Conservation (phyloP, 768 basidiomycete genomes). For the Mycena chlorophos region DNA sequence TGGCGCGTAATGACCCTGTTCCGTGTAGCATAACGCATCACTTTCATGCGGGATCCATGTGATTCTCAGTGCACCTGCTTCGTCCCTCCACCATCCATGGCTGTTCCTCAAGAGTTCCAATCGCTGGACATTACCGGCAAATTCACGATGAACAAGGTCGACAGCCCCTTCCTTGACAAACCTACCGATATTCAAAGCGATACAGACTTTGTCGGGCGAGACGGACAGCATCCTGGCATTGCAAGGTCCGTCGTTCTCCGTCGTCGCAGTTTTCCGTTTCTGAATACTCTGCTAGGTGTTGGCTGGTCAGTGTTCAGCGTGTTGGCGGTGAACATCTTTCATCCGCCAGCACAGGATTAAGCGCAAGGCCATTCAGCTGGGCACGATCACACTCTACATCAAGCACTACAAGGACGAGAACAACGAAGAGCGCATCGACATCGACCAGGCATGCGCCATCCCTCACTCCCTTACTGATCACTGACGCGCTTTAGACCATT, state of each 20-base stretch:
- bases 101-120: conserved; percentile 59
- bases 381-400: conserved; percentile 58
- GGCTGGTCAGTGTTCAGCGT: conserved; percentile 50
- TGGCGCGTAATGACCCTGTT: conserved; percentile 80
- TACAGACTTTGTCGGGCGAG: conserved; percentile 61
- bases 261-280: no score
- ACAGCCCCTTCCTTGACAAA: neutral
- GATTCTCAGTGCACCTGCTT: neutral
- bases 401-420: conserved; percentile 65
- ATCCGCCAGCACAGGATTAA: conserved; percentile 32
- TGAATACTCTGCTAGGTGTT: conserved; percentile 67
- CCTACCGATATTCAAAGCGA: no score
- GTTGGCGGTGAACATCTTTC: neutral
- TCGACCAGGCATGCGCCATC: conserved; percentile 45
- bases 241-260: no score
- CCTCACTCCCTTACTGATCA: neutral
- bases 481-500: conserved; percentile 42
- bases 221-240: conserved; percentile 70
- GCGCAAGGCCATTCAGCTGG: conserved; percentile 58
- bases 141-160: conserved; percentile 58
- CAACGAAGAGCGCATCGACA: conserved; percentile 64
- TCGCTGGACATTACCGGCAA: conserved; percentile 62
- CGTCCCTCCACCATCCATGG: conserved; percentile 45
- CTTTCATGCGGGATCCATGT: neutral
- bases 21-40: conserved; percentile 23